These are phyloP conservation scores for Xylaria grammica DNA, from an alignment of 495 filamentous ascomycete genomes.

Conservation along the genomic window DNA sequence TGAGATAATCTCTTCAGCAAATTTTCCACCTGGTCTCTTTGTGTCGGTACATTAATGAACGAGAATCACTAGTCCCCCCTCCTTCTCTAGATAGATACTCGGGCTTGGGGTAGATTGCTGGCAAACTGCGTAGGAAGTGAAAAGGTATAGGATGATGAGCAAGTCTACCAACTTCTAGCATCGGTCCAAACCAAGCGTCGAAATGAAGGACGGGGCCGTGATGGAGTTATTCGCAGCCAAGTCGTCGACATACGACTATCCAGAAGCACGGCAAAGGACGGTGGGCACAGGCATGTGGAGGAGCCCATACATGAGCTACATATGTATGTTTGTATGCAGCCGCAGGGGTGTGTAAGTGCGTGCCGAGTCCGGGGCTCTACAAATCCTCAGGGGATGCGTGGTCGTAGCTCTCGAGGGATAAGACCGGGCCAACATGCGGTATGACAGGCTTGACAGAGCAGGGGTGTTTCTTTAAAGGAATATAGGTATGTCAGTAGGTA, in stretches of 20 bases:
- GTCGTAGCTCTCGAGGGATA: constrained; percentile 40
- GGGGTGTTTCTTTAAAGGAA: constrained; percentile 28
- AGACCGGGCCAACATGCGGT: constrained; percentile 35
- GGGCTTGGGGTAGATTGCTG: not conserved
- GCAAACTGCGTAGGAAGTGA: constrained; percentile 2
- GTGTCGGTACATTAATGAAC: constrained; percentile 14
- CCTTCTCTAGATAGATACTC: constrained; percentile 14
- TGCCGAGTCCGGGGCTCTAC: constrained; percentile 32
- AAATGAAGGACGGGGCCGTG: constrained; percentile 34
- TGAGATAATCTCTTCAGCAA: constrained; percentile 13
- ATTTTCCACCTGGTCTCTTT: constrained; percentile 6
- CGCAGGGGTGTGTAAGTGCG: constrained; percentile 37
- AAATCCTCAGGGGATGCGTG: constrained; percentile 39
- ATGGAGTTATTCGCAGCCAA: constrained; percentile 36
- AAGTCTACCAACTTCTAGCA: constrained; percentile 30
- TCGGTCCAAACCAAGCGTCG: constrained; percentile 30
- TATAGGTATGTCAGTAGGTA: constrained; percentile 23
- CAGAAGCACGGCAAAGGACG: constrained; percentile 38
- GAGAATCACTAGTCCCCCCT: not conserved
- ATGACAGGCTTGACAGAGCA: constrained; percentile 42
- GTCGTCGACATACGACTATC: constrained; percentile 35
- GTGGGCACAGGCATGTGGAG: constrained; percentile 42
- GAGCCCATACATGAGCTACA: constrained; percentile 42
- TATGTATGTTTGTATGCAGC: constrained; percentile 44
- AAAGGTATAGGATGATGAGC: constrained; percentile 2